Base-by-base conservation (phyloP, 352 stramenopile genomes). In the Globisporangium iwayamae region DNA sequence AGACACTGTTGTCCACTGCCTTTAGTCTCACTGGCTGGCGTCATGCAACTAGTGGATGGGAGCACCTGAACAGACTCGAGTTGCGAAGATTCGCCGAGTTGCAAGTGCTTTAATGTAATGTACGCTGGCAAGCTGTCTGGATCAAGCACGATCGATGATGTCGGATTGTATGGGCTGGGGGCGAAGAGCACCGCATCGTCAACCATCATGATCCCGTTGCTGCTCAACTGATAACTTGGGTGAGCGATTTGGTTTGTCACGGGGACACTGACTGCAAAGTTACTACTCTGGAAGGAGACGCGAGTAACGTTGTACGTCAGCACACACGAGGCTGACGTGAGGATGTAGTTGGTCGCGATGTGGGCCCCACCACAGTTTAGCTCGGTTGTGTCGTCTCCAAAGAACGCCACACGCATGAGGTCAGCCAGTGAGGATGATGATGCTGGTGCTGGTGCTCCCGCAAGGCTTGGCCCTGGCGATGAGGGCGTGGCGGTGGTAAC, bases 251-350 rank as follows among this genome's bases (percentile, higher is more conserved):
- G 20, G 38, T 36, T 43, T 1, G n/a, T 6, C 34, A 45, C 51
- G 11, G 28, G 3, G 4, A 45, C 30, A 30, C 10, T 45, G 8
- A 20, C 14, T 13, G 18, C 16, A 43, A 22, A 38, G 0, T 22
- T 11, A 20, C 16, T 3, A 4, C 13, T 6, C 2, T 22, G 30
- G 3, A 58, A 38, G 1, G 50, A 43, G 16, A 53, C 25, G 18
- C 16, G 38, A 2, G 50, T 52, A 51, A 55, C 32, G 39, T 16
- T 22, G 50, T 38, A 38, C 3, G 4, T 0, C 22, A 60, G 43
- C 10, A 66, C 50, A 47, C 50, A 66, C 2, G 48, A 60, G 2
- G 60, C 60, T 1, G 60, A 47, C 28, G 60, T 66, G 38, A 66
- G 60, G n/a, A 66, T 39, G 51, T 55, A 60, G 25, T 46, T 8